Evolutionary conservation across 306 rosid genomes (phyloP).

Genomic region (Cicer bijugum): DNA sequence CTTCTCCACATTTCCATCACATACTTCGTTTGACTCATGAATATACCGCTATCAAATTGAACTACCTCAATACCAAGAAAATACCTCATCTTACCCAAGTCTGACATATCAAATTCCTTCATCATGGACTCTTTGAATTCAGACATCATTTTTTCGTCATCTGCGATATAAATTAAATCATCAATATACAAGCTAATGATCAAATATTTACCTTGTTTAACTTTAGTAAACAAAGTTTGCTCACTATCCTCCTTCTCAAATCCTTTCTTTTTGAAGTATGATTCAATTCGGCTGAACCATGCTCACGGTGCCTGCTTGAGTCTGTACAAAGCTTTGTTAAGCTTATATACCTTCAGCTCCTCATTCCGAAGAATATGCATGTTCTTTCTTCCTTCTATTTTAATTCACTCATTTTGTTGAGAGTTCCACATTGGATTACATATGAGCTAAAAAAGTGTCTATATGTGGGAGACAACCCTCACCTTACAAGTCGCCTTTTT

Average conservation of each 20-base stretch:
- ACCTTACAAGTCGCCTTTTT: too few relatives aligned
- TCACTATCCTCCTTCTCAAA: background rate
- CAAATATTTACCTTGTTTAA: too few relatives aligned
- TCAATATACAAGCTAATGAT: background rate
- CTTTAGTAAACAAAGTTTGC: too few relatives aligned
- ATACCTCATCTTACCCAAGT: background rate
- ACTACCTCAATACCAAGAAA: background rate
- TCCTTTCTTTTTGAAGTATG: background rate
- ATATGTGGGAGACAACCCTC: too few relatives aligned
- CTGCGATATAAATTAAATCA: background rate
- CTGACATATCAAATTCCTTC: too few relatives aligned
- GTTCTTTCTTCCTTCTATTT: slow-evolving; percentile 18
- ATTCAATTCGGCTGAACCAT: slow-evolving; percentile 5
- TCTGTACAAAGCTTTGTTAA: background rate
- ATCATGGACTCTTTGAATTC: too few relatives aligned
- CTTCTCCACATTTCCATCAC: slow-evolving; percentile 4
- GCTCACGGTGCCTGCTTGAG: background rate
- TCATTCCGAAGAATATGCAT: background rate
- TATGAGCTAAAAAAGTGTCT: too few relatives aligned
- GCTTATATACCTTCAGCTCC: background rate
- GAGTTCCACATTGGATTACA: too few relatives aligned
- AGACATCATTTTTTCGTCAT: background rate
- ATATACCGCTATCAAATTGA: background rate
- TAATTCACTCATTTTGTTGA: background rate
- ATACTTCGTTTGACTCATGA: slow-evolving; percentile 2